Evolutionary conservation across 75 land plant species (phyloP).

Genomic region (Picea glauca): DNA sequence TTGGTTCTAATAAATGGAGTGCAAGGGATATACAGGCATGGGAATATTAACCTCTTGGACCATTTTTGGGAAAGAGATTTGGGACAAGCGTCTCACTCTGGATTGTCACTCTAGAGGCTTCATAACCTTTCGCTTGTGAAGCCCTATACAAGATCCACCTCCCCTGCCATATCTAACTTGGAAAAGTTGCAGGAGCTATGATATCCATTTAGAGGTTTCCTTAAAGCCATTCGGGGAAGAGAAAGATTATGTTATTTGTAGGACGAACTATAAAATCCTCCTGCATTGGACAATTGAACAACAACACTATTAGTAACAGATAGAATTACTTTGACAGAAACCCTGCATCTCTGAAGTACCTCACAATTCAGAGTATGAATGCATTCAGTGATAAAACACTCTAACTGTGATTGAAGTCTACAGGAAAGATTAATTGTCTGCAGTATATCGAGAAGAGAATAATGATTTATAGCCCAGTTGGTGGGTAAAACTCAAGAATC

Average conservation of each 20-base stretch:
- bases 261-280: conserved; percentile 77
- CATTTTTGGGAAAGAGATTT: too few species aligned
- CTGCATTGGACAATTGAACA: too few species aligned
- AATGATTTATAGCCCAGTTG: too few species aligned
- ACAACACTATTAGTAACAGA: too few species aligned
- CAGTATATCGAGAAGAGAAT: too few species aligned
- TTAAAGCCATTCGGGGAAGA: conserved; percentile 69
- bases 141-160: conserved; percentile 77
- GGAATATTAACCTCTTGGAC: conserved; percentile 56
- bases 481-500: too few species aligned
- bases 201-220: conserved; percentile 80
- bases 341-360: too few species aligned
- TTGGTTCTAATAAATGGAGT: conserved; percentile 90
- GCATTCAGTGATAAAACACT: too few species aligned
- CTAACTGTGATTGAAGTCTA: too few species aligned
- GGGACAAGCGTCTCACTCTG: conserved; percentile 88
- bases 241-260: conserved; percentile 46
- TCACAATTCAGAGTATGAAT: too few species aligned
- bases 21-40: conserved; percentile 98
- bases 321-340: too few species aligned
- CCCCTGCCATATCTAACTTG: conserved; percentile 79
- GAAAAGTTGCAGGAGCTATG: conserved; percentile 53
- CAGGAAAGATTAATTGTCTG: too few species aligned
- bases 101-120: conserved; percentile 94
- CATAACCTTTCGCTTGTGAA: conserved; percentile 88